A percentile compares a stretch with the other conserved stretches of the same genome.
phyloP scores from a whole-genome alignment of 176 grass and related monocot species.

The Musa itinerans region DNA sequence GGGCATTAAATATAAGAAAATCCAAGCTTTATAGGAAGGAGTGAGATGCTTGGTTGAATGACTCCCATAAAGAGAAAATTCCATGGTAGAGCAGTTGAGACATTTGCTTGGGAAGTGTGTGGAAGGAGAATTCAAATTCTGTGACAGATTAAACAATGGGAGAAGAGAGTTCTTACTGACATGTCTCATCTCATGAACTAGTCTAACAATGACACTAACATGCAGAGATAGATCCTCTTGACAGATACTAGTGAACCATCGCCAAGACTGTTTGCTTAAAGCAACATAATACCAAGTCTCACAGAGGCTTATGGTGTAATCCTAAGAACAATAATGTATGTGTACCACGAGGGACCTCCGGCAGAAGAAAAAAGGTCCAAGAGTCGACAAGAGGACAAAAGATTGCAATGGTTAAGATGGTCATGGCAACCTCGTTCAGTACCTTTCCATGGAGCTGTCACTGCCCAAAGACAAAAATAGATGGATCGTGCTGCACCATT shows the following conservation, averaged over 20 bases:
- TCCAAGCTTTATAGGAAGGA: constrained; percentile 10
- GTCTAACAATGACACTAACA: no score
- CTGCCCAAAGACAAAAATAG: no score
- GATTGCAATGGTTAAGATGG: not conserved
- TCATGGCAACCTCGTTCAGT: not conserved
- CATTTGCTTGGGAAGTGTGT: constrained; percentile 43
- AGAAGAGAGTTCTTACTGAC: not conserved
- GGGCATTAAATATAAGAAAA: constrained; percentile 21
- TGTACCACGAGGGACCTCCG: not conserved
- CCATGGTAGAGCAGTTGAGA: constrained; percentile 29
- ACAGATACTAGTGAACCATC: not conserved
- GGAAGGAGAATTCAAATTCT: constrained; percentile 24
- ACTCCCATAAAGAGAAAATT: constrained; percentile 24
- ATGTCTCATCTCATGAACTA: no score
- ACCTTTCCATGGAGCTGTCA: no score
- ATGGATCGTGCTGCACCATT: no score
- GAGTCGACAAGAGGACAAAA: not conserved
- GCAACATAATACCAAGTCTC: not conserved
- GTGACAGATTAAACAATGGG: constrained; percentile 11
- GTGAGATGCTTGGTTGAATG: constrained; percentile 8
- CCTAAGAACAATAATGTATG: not conserved
- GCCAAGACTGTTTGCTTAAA: not conserved
- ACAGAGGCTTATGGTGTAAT: not conserved
- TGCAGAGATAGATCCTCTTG: not conserved
- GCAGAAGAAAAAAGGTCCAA: not conserved